Evolutionary conservation across 805 yeast genomes (phyloP), one percentile per base, ranked within the genome.

Genomic region (Torulaspora franciscae): DNA sequence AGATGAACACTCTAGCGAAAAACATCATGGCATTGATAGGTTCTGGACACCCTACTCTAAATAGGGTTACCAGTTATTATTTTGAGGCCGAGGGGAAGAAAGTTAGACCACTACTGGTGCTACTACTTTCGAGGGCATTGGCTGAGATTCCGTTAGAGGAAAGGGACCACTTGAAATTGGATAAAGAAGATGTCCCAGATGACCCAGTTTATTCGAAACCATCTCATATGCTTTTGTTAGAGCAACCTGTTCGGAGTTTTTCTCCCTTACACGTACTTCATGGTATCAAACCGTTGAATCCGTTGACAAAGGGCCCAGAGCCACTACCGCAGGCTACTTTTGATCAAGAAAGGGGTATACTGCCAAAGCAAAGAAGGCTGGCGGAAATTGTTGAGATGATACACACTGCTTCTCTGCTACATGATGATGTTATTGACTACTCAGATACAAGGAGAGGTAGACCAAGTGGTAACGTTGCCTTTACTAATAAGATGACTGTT

Each of bases 311-410:
- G 57, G 93, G 95, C 7, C 84, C 87, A 75, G 83, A 78, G 51
- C 72, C 78, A 30, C 70, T 83, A 43, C 88, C 91, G 0, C 72
- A 77, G 37, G 44, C 44, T 13, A 55, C 54, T 13, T 69, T 67
- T 46, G 76, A 76, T 40, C 78, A 76, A 48, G 67, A 73, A 11
- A 70, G 77, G 45, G 96, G 96, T 1, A 87, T 93, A 40, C 71
- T 91, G 47, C 98, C 99, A 37, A 89, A 93, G 55, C 99, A 93
- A 68, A 75, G 98, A 53, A 76, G 99, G 47, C 73, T 93, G 44
- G 98, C 99, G 1, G 99, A 93, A 68, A 91, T 93, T 57, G 96
- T 91, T 7, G 99, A 93, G 68, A 86, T 93, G 95, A 93, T 93
- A 53, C 99, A 93, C 65, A 93, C 98, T 1, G 98, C 99, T 3